Base-by-base conservation (phyloP, 2,329 filamentous ascomycete genomes). In the Monilinia laxa region DNA sequence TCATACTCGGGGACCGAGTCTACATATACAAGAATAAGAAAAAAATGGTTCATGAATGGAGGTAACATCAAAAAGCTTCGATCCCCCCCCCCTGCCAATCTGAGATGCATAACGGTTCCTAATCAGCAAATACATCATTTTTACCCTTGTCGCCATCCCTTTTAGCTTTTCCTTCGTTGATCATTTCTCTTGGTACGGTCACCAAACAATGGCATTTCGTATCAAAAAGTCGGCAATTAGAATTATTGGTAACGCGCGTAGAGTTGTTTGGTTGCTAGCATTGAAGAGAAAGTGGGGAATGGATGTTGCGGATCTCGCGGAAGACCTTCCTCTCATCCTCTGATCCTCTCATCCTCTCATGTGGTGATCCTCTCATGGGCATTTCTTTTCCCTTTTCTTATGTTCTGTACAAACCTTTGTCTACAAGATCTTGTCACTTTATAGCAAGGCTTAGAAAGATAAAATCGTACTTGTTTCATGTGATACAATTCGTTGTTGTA, bases 231-330 rank as follows among this genome's bases (percentile, higher is more conserved):
- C 7, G 20, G 20, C 20, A n/a, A 47, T n/a, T 3, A 20, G n/a
- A 23, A 51, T 11, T n/a, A 16, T 49, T 12, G 5, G 38, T 16
- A 31, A 25, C 52, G 42, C 12, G 35, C 23, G 28, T 14, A 47
- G n/a, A 28, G 18, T 28, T 45, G 56, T n/a, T 16, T 6, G 38
- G 10, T 14, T 25, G 35, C 42, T n/a, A 20, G 23, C 45, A 14
- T 14, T 35, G 62, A 40, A 5, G n/a, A 56, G 28, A 23, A 64
- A 47, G 52, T 57, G 52, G 53, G 20, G 53, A 25, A 25, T 25
- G 62, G 40, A 51, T 64, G 4, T 58, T 49, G 62, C 62, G 62
- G 62, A 35, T n/a, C n/a, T 49, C 10, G 53, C 62, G 62, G 53
- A 18, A 47, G 3, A 42, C 40, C 16, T 42, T 42, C 40, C 40